Percentiles rank a stretch among this genome's conserved stretches.
Evolutionary conservation across 257 asterid genomes (phyloP).

Genomic region (Nicotiana attenuata): DNA sequence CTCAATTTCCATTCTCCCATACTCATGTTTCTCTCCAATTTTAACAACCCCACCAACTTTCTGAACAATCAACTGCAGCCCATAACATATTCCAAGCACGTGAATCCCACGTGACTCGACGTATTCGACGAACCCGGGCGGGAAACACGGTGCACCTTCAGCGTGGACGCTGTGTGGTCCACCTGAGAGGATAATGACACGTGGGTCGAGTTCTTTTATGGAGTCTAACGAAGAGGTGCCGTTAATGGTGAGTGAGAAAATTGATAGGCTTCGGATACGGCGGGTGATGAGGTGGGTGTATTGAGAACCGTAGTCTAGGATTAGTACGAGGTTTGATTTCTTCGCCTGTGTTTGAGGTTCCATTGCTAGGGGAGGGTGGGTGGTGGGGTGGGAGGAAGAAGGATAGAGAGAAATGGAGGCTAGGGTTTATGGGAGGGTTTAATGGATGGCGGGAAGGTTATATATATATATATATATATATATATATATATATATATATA

Average conservation of each 20-base stretch:
- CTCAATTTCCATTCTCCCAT: conserved; percentile 88
- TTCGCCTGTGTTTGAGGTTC: conserved; percentile 39
- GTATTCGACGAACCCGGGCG: conserved; percentile 63
- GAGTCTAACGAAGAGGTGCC: conserved; percentile 73
- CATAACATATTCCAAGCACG: conserved; percentile 85
- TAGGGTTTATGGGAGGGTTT: conserved; percentile 47
- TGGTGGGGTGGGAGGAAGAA: not conserved
- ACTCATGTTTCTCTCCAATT: conserved; percentile 85
- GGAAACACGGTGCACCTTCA: conserved; percentile 67
- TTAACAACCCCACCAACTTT: conserved; percentile 72
- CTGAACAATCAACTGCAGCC: conserved; percentile 86
- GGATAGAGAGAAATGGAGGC: conserved; percentile 24
- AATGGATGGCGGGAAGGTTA: conserved; percentile 44
- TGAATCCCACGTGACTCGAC: conserved; percentile 42
- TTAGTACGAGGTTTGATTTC: conserved; percentile 52
- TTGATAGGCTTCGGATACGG: conserved; percentile 72
- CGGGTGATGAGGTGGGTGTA: conserved; percentile 97
- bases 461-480: no score
- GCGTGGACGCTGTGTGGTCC: conserved; percentile 96
- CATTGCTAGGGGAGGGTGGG: conserved; percentile 27
- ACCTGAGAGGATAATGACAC: conserved; percentile 83
- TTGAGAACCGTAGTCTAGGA: conserved; percentile 85
- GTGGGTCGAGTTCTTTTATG: conserved; percentile 53
- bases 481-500: no score
- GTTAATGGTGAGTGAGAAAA: conserved; percentile 76